phyloP scores from a whole-genome alignment of 129 eudicot genomes.

The Centaurea solstitialis region DNA sequence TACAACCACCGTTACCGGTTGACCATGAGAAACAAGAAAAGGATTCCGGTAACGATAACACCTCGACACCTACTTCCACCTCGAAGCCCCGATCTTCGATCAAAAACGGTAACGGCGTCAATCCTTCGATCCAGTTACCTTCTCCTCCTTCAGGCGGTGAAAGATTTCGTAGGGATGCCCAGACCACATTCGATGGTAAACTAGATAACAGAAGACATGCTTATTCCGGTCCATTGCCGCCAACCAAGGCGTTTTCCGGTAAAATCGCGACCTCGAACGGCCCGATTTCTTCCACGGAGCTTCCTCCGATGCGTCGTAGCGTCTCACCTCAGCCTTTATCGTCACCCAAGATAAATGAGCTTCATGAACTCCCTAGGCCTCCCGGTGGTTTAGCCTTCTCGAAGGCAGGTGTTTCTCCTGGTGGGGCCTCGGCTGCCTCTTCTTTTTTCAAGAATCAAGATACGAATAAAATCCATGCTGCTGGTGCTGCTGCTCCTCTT shows the following conservation, averaged over 20 bases:
- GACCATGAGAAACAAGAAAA: constrained; percentile 47
- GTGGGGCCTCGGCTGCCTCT: constrained; percentile 65
- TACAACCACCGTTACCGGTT: constrained; percentile 50
- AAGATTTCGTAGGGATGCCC: constrained; percentile 38
- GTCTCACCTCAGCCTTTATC: constrained; percentile 68
- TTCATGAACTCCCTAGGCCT: constrained; percentile 95
- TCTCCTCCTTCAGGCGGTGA: constrained; percentile 51
- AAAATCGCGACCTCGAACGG: constrained; percentile 54
- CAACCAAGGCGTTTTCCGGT: constrained; percentile 49
- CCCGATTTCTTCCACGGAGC: constrained; percentile 47
- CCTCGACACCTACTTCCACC: constrained; percentile 19
- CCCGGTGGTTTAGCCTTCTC: constrained; percentile 36
- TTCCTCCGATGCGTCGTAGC: constrained; percentile 37
- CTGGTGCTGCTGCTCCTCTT: constrained; percentile 39
- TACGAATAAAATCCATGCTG: constrained; percentile 30
- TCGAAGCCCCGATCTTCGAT: constrained; percentile 25
- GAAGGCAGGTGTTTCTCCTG: constrained; percentile 44
- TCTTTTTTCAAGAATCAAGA: constrained; percentile 47
- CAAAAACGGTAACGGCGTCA: constrained; percentile 26
- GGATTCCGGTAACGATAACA: constrained; percentile 36
- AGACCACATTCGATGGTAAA: constrained; percentile 45
- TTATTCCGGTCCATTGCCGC: constrained; percentile 70
- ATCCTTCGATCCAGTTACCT: constrained; percentile 56
- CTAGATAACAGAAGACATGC: constrained; percentile 61
- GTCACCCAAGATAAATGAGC: constrained; percentile 84